Conservation (phyloP, 768 basidiomycete species). For the Mycena amicta region DNA sequence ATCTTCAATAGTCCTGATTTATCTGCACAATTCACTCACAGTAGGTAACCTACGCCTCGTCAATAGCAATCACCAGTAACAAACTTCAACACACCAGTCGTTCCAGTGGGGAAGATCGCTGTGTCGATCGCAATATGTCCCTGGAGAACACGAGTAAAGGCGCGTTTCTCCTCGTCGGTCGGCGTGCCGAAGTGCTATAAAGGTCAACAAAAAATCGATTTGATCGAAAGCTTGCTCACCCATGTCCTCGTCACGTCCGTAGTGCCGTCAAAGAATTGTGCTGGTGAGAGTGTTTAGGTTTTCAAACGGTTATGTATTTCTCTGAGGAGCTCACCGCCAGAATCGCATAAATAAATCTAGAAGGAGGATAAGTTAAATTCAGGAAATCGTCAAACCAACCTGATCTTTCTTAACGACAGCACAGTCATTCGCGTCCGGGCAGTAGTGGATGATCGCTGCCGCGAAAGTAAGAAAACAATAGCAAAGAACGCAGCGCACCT, state of each 20-base stretch:
- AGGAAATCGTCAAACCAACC: constrained; percentile 36
- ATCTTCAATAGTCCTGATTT: neutral
- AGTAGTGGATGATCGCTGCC: constrained; percentile 91
- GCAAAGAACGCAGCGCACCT: constrained; percentile 23
- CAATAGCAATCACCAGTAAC: neutral
- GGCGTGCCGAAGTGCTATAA: constrained; percentile 86
- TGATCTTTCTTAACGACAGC: constrained; percentile 76
- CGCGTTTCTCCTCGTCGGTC: constrained; percentile 76
- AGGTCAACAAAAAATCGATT: neutral
- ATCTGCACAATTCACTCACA: constrained; percentile 41
- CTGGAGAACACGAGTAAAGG: constrained; percentile 90
- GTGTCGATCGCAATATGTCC: constrained; percentile 90
- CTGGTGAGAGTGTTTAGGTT: constrained; percentile 32
- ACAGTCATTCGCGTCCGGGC: constrained; percentile 73
- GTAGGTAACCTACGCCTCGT: constrained; percentile 57
- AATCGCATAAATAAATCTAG: constrained; percentile 66
- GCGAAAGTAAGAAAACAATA: neutral
- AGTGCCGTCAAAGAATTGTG: constrained; percentile 89
- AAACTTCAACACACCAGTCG: constrained; percentile 50
- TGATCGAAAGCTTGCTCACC: constrained; percentile 42
- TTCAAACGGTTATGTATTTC: neutral
- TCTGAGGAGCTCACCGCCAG: constrained; percentile 61
- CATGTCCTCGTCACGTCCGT: constrained; percentile 93
- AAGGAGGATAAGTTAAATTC: neutral
- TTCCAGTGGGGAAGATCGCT: constrained; percentile 80